These are phyloP conservation scores for Lumnitzera littorea DNA, from an alignment of 345 rosid genomes.

Conservation along the genomic window DNA sequence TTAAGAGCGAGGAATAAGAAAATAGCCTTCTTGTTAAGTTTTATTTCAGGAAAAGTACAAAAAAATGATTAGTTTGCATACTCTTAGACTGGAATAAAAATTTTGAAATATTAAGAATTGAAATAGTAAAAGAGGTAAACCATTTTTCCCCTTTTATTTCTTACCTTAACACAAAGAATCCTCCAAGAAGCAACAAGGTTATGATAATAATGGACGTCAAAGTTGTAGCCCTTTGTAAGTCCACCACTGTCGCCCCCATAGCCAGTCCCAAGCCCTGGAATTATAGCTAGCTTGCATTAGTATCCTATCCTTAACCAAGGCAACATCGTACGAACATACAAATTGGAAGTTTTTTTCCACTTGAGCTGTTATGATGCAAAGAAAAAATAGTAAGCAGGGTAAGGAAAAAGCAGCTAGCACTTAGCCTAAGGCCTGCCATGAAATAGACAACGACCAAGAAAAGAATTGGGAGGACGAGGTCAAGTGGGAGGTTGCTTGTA, in stretches of 20 bases:
- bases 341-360: constrained; percentile 20
- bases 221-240: constrained; percentile 85
- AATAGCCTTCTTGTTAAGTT: no score
- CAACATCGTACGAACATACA: background rate
- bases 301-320: constrained; percentile 8
- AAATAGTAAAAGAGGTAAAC: no score
- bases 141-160: background rate
- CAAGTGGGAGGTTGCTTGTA: constrained; percentile 93
- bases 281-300: no score
- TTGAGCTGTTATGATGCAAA: constrained; percentile 90
- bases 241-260: constrained; percentile 89
- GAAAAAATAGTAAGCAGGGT: constrained; percentile 76
- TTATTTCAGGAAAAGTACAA: no score
- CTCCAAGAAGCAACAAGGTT: constrained; percentile 96
- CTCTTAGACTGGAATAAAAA: no score
- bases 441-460: constrained; percentile 86
- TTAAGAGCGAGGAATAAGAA: no score
- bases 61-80: no score
- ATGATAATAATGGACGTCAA: constrained; percentile 87
- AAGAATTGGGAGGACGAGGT: constrained; percentile 71
- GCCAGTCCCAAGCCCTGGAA: constrained; percentile 93
- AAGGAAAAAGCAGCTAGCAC: constrained; percentile 62
- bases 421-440: constrained; percentile 78
- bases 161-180: constrained; percentile 80
- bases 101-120: no score